These are phyloP conservation scores for Pythium insidiosum DNA, from an alignment of 352 stramenopile genomes.

Conservation along the genomic window DNA sequence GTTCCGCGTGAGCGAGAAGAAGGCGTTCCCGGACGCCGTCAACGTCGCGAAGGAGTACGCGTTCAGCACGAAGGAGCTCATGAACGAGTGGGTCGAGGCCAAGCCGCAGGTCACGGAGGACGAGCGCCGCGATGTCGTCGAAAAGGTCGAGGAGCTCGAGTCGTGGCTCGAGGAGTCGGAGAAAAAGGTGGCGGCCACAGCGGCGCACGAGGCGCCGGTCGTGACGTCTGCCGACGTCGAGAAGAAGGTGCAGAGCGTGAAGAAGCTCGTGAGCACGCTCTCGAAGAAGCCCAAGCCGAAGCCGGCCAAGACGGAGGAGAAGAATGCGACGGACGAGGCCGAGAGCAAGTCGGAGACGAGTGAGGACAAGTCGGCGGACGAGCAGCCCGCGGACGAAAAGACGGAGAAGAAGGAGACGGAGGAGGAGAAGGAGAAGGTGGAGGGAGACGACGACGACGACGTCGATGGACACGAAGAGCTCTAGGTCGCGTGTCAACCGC, in stretches of 20 bases:
- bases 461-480: slow-evolving; percentile 40
- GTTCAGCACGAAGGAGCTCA: slow-evolving; percentile 50
- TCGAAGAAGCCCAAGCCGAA: slow-evolving; percentile 73
- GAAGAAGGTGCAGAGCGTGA: slow-evolving; percentile 80
- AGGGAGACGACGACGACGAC: slow-evolving; percentile 17
- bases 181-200: slow-evolving; percentile 51
- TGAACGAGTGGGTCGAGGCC: slow-evolving; percentile 49
- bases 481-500: too few species aligned
- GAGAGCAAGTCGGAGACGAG: slow-evolving; percentile 8
- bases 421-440: slow-evolving; percentile 10
- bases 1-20: slow-evolving; percentile 84
- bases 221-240: slow-evolving; percentile 85
- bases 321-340: slow-evolving; percentile 23
- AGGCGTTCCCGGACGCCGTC: slow-evolving; percentile 78
- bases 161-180: slow-evolving; percentile 80
- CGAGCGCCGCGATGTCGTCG: slow-evolving; percentile 81
- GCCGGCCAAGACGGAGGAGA: slow-evolving; percentile 28
- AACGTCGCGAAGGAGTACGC: slow-evolving; percentile 53
- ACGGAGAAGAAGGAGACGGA: slow-evolving; percentile 10
- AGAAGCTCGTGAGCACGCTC: slow-evolving; percentile 73
- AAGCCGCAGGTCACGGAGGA: slow-evolving; percentile 88
- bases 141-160: slow-evolving; percentile 78
- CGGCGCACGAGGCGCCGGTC: slow-evolving; percentile 67
- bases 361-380: slow-evolving; percentile 21
- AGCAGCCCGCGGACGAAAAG: slow-evolving; percentile 18